Base-by-base conservation (phyloP, 257 asterid species). In the Fraxinus excelsior region DNA sequence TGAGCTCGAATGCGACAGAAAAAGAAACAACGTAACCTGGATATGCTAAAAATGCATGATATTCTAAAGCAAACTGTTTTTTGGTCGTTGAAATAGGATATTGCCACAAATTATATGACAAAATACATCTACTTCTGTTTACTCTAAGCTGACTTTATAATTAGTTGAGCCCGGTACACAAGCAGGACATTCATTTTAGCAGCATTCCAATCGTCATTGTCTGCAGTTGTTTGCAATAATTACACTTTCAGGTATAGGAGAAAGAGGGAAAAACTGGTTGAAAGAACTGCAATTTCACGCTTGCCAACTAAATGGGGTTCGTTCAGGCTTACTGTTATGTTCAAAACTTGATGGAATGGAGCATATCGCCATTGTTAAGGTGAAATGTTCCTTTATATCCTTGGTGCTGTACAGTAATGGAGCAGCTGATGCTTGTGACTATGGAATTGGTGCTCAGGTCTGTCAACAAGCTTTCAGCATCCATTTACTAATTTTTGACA, bases 361-460 rank as follows among this genome's bases (percentile, higher is more conserved):
- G 75, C 97, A 93, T 70, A 86, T 93, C 13, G 97, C 93, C 32
- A 69, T 89, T 53, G 90, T 91, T 6, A 93, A 90, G 94, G 96
- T 93, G 67, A 67, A 76, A 23, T 0, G 18, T 75, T 70, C 46
- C 19, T 69, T n/a, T 4, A 23, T 8, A 10, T 62, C 5, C 26
- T 62, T 62, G 5, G 32, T 10, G 4, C 32, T 60, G 67, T 60
- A 10, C 70, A 5, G 14, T 7, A 62, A 25, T 29, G 32, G 32
- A 29, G 32, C 32, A 29, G 32, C 32, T 29, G 32, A 29, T 29
- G 32, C 32, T 29, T 0, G 94, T 44, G 96, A 91, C 76, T 90
- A 91, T 72, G 96, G 98, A 16, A 93, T 91, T 44, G 96, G 91
- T 1, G 96, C 96, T 1, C 98, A 90, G 94, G 96, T 91, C 9